Conservation (phyloP, 106 monocot genomes). For the Dendrobium officinale region DNA sequence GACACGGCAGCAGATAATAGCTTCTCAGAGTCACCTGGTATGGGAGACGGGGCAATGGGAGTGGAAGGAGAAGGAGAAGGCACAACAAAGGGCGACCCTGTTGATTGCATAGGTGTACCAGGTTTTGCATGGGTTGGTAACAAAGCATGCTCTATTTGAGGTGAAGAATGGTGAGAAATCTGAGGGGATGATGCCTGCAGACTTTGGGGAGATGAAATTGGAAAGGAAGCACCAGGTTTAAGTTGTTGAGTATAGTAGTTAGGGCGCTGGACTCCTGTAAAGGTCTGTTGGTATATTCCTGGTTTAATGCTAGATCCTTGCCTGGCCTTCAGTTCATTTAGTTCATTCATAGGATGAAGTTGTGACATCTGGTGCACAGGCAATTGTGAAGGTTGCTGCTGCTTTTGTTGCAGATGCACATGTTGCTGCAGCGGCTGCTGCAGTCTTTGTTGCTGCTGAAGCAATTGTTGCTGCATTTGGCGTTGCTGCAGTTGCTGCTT, state of each 20-base stretch:
- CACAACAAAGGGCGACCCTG: constrained; percentile 57
- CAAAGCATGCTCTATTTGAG: constrained; percentile 68
- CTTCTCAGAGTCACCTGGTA: constrained; percentile 74
- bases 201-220: constrained; percentile 84
- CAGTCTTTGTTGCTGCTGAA: constrained; percentile 43
- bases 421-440: constrained; percentile 30
- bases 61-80: constrained; percentile 86
- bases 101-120: constrained; percentile 63
- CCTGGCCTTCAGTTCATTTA: constrained; percentile 60
- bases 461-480: constrained; percentile 30
- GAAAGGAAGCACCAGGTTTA: constrained; percentile 49
- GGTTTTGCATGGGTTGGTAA: constrained; percentile 58
- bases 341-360: constrained; percentile 63
- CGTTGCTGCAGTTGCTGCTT: constrained; percentile 36
- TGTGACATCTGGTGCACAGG: constrained; percentile 46
- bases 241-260: constrained; percentile 64
- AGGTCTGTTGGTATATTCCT: constrained; percentile 50
- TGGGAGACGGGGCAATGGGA: constrained; percentile 63
- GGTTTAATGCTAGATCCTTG: constrained; percentile 53
- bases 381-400: constrained; percentile 43
- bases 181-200: constrained; percentile 82
- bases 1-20: constrained; percentile 34
- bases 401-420: constrained; percentile 27
- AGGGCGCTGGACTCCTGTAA: constrained; percentile 35
- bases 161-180: constrained; percentile 89